Percentiles rank a stretch among this genome's conserved stretches.
phyloP scores from a whole-genome alignment of 2,329 filamentous ascomycete species.

The Aulographum hederae region DNA sequence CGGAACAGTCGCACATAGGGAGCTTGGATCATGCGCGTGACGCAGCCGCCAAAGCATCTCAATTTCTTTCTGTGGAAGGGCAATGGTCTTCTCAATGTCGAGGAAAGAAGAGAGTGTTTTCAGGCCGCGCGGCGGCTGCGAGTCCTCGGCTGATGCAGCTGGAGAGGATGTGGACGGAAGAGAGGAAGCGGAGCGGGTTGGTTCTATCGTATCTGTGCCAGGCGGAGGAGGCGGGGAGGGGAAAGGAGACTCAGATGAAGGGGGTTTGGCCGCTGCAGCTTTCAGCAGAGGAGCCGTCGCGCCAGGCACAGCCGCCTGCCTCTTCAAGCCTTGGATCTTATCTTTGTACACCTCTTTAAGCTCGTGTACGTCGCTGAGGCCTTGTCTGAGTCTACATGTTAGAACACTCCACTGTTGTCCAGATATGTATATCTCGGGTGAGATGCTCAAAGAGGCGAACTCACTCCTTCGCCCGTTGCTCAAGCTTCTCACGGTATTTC shows the following conservation, averaged over 20 bases:
- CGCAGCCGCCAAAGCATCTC: constrained; percentile 79
- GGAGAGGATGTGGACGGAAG: constrained; percentile 18
- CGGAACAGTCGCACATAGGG: constrained; percentile 72
- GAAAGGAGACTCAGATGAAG: constrained; percentile 5
- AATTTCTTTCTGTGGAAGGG: constrained; percentile 64
- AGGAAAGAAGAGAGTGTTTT: constrained; percentile 52
- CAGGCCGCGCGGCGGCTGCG: constrained; percentile 26
- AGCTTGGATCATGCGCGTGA: constrained; percentile 53
- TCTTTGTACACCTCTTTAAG: constrained; percentile 72
- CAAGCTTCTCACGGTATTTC: constrained; percentile 75
- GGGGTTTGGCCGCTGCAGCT: constrained; percentile 6
- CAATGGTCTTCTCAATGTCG: constrained; percentile 59
- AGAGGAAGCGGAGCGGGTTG: constrained; percentile 14
- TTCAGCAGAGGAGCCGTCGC: constrained; percentile 25
- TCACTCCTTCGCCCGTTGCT: constrained; percentile 56
- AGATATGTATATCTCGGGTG: not conserved
- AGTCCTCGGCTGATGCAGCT: constrained; percentile 11
- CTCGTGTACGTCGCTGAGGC: constrained; percentile 50
- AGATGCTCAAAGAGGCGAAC: constrained; percentile 7
- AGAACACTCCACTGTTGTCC: too few relatives aligned
- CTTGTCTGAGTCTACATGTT: constrained; percentile 26
- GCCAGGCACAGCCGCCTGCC: constrained; percentile 40
- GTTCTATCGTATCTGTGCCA: constrained; percentile 13
- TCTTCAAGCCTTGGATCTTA: constrained; percentile 57
- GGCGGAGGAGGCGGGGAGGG: constrained; percentile 13